Base-by-base conservation (phyloP, 495 filamentous ascomycete species). In the Daldinia loculata region DNA sequence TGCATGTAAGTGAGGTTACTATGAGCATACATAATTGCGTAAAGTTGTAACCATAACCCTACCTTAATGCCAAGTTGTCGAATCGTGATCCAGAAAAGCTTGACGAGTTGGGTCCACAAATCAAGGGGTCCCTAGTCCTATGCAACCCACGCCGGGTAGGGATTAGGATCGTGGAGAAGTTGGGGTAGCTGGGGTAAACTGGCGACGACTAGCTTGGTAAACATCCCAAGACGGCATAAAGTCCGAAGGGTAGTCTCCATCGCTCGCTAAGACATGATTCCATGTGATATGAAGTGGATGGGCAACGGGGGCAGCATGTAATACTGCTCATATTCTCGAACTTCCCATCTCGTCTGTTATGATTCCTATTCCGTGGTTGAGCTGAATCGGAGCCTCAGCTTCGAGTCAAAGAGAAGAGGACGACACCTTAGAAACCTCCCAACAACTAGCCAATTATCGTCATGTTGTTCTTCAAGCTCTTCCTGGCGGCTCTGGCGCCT, bases 401-500 rank as follows among this genome's bases (percentile, higher is more conserved):
- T 69, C 67, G 66, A 65, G 61, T 39, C 36, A 61, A 48, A 60
- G 70, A 53, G 50, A 53, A 53, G 69, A 70, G 56, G 67, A 72
- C 61, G 63, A 70, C 38, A 48, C 43, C 41, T 69, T 32, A 22
- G 34, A 63, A 66, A 59, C 53, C 52, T 56, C 39, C 26, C 34
- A 19, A 61, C 55, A 45, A 19, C 32, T 24, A 62, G 26, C 57
- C 56, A 51, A 60, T 26, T 22, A 22, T 63, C 61, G 39, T 24
- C 67, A 78, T 78, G 76, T 61, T 74, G 63, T 75, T 78, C 65
- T 78, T 70, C 14, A 69, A 62, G 30, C 60, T 76, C 55, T 62
- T 78, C 24, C 58, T 75, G 38, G 56, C 67, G 24, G 76, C 76
- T 63, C 34, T 78, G 65, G 64, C 64, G 53, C 76, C 76, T 27